Evolutionary conservation across 129 eudicot species (phyloP).

Genomic region (Chrysanthemum makinoi): DNA sequence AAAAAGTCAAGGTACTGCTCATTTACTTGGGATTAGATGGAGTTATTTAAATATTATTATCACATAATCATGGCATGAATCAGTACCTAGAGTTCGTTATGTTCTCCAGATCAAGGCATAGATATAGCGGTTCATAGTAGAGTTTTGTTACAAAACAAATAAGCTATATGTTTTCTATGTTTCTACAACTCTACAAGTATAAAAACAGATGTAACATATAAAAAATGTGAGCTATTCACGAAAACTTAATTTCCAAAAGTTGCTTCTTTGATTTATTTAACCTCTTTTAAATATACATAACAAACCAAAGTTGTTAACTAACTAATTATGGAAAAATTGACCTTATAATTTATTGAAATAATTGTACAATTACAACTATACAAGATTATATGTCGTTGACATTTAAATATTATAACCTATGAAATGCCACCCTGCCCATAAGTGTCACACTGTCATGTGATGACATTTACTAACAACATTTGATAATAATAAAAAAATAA

Average conservation of each 20-base stretch:
- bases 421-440: constrained; percentile 20
- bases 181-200: no score
- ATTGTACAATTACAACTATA: background rate
- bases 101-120: background rate
- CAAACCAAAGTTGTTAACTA: background rate
- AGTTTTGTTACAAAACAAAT: background rate
- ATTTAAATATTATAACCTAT: constrained; percentile 12
- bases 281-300: constrained; percentile 23
- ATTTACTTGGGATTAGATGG: constrained; percentile 4
- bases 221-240: no score
- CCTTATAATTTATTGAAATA: constrained; percentile 16
- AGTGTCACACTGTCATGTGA: constrained; percentile 25
- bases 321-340: constrained; percentile 13
- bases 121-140: background rate
- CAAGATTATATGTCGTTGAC: constrained; percentile 22
- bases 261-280: constrained; percentile 30
- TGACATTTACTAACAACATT: background rate
- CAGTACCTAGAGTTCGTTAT: no score
- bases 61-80: no score
- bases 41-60: no score
- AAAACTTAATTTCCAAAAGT: constrained; percentile 1
- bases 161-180: no score
- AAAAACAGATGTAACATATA: no score
- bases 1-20: constrained; percentile 15
- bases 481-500: no score